These are phyloP conservation scores for Eimeria maxima DNA, from an alignment of 169 alveolate genomes.

Conservation along the genomic window DNA sequence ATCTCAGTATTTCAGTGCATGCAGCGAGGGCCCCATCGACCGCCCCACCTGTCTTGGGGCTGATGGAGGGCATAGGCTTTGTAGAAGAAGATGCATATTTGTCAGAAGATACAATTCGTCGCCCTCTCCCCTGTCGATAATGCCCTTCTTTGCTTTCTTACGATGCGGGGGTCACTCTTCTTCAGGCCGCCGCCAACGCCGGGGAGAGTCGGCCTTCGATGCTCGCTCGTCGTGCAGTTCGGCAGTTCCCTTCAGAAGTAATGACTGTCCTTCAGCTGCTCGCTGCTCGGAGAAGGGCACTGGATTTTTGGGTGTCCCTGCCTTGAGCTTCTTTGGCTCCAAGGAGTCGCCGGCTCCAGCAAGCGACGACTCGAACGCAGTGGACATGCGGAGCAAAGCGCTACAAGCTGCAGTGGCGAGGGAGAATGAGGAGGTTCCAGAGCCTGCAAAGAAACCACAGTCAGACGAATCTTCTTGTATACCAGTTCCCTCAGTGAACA, in stretches of 20 bases:
- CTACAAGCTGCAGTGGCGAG: slow-evolving; percentile 25
- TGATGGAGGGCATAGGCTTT: not conserved
- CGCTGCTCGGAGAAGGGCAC: slow-evolving; percentile 49
- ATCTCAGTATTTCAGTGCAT: not conserved
- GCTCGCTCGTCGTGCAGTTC: slow-evolving; percentile 18
- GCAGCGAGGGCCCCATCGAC: slow-evolving; percentile 57
- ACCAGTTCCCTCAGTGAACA: not conserved
- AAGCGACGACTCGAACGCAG: not conserved
- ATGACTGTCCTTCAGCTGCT: slow-evolving; percentile 29
- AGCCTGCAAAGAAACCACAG: slow-evolving; percentile 55
- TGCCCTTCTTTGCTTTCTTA: slow-evolving; percentile 70
- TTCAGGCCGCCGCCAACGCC: slow-evolving; percentile 43
- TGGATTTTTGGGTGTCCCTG: slow-evolving; percentile 14
- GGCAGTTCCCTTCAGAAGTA: not conserved
- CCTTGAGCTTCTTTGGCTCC: slow-evolving; percentile 47
- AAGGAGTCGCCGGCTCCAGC: slow-evolving; percentile 15
- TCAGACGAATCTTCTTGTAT: not conserved
- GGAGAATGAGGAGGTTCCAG: slow-evolving; percentile 62
- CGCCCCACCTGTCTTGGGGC: slow-evolving; percentile 72
- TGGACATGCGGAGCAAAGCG: not conserved
- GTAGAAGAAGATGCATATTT: too few relatives aligned
- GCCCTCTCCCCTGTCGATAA: slow-evolving; percentile 57
- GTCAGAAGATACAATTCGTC: slow-evolving; percentile 15
- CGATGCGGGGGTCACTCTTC: slow-evolving; percentile 7
- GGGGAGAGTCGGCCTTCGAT: slow-evolving; percentile 47